phyloP scores from a whole-genome alignment of 2,329 filamentous ascomycete genomes.

The Claviceps maximensis region DNA sequence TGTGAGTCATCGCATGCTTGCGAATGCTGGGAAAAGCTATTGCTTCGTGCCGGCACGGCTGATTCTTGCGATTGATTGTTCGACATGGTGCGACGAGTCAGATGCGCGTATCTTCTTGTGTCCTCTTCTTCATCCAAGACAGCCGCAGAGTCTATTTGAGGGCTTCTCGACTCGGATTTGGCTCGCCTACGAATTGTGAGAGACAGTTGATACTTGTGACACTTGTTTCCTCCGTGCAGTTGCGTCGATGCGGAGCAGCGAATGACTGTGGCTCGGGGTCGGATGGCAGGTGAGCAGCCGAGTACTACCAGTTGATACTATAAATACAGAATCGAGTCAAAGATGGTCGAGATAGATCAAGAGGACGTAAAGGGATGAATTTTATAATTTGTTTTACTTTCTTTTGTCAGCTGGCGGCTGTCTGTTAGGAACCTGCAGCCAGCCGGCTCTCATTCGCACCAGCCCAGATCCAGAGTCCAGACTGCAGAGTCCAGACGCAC shows the following conservation, averaged over 20 bases:
- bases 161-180: neutral
- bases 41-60: slow-evolving; percentile 27
- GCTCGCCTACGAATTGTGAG: neutral
- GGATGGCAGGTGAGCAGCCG: neutral
- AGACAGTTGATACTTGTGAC: neutral
- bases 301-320: neutral
- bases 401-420: neutral
- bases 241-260: neutral
- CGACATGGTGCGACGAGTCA: slow-evolving; percentile 13
- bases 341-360: neutral
- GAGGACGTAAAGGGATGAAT: neutral
- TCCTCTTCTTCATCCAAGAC: neutral
- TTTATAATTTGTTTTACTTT: neutral
- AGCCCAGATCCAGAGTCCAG: no score
- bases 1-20: slow-evolving; percentile 49
- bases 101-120: neutral
- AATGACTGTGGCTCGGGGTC: neutral
- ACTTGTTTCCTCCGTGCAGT: neutral
- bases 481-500: no score
- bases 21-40: slow-evolving; percentile 47
- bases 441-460: neutral
- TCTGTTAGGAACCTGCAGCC: neutral
- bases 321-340: neutral
- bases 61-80: slow-evolving; percentile 22
- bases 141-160: neutral